Base-by-base conservation (phyloP, 169 alveolate genomes). In the Sarcocystis neurona region DNA sequence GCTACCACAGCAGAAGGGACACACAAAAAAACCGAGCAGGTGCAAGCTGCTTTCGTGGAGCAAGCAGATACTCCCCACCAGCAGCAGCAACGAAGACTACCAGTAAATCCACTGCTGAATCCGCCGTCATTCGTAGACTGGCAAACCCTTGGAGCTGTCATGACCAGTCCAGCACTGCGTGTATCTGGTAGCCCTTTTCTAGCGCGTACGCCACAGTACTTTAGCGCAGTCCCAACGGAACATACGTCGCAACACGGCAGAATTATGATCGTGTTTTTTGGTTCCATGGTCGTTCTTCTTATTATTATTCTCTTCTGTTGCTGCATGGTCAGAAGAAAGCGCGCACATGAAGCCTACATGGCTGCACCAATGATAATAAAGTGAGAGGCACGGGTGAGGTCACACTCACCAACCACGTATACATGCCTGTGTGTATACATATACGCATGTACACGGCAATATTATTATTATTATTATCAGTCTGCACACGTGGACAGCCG, bases 291-390 rank as follows among this genome's bases (percentile, higher is more conserved):
- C n/a, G 75, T n/a, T n/a, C 20, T 37, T 18, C 41, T 63, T 37
- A 41, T 63, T 63, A 15, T 63, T 1, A 10, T 63, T 37, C 41
- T 63, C 44, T 15, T 63, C 43, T 63, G 75, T 43, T 63, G 75
- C 43, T 63, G 27, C 75, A 63, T 63, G 75, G 75, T 63, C 8
- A 15, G 41, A n/a, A 15, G 75, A 20, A 63, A 63, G n/a, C 75
- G 75, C 37, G 75, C 75, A n/a, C 75, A 63, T n/a, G 75, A 63
- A 41, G 75, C 75, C 20, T 63, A 63, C 75, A 63, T 63, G 75
- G 41, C 43, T 20, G n/a, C 6, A n/a, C 75, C 75, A 10, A 37
- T 63, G 20, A 63, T 15, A 37, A 15, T 63, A n/a, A n/a, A n/a
- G n/a, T n/a, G n/a, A n/a, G n/a, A n/a, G n/a, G n/a, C n/a, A n/a